These are phyloP conservation scores for Furculomyces boomerangus DNA, from an alignment of 371 early-diverging fungal species.

Conservation along the genomic window DNA sequence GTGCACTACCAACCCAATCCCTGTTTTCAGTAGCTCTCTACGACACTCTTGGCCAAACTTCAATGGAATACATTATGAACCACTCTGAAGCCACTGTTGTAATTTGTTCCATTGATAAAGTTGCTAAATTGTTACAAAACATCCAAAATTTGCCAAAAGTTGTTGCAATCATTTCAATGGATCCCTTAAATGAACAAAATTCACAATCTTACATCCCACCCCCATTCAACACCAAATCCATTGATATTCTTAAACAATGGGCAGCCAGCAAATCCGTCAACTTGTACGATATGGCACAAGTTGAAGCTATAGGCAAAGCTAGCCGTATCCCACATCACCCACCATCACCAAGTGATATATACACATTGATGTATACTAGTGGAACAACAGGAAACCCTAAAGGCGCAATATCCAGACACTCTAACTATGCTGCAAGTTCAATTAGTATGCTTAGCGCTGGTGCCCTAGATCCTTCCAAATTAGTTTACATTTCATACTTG, in stretches of 20 bases:
- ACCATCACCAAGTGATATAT: slow-evolving; percentile 50
- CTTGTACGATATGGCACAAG: slow-evolving; percentile 30
- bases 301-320: slow-evolving; percentile 40
- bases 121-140: slow-evolving; percentile 39
- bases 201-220: slow-evolving; percentile 1
- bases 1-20: slow-evolving; percentile 40
- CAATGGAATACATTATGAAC: slow-evolving; percentile 58
- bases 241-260: slow-evolving; percentile 24
- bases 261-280: slow-evolving; percentile 21
- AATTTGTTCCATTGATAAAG: slow-evolving; percentile 66
- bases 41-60: slow-evolving; percentile 64
- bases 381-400: slow-evolving; percentile 57
- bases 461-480: slow-evolving; percentile 7
- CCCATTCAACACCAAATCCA: slow-evolving; percentile 18
- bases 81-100: slow-evolving; percentile 50
- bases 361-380: slow-evolving; percentile 95
- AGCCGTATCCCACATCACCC: slow-evolving; percentile 17
- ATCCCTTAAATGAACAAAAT: slow-evolving; percentile 11
- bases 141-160: slow-evolving; percentile 33
- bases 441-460: slow-evolving; percentile 2
- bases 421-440: slow-evolving; percentile 21
- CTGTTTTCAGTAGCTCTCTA: slow-evolving; percentile 66
- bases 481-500: slow-evolving; percentile 36
- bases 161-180: slow-evolving; percentile 58
- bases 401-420: slow-evolving; percentile 22